phyloP scores from a whole-genome alignment of 176 grass and related monocot genomes.

The Phyllostachys edulis region DNA sequence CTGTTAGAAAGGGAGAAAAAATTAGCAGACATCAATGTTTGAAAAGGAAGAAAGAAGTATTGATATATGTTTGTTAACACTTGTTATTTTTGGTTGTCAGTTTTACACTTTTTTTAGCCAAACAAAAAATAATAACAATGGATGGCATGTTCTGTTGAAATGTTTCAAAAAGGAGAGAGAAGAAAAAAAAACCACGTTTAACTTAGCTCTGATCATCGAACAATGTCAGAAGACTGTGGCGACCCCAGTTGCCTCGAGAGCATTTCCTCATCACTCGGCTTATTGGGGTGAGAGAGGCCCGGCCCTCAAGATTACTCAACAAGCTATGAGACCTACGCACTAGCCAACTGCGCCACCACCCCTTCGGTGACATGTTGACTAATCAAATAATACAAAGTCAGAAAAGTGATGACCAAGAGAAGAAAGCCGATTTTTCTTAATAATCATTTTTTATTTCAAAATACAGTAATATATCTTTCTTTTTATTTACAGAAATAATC shows the following conservation, averaged over 20 bases:
- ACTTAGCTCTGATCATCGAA: slow-evolving; percentile 18
- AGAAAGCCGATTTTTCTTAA: no score
- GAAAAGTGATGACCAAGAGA: no score
- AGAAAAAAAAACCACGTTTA: not conserved
- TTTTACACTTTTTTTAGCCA: not conserved
- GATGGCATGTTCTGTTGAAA: not conserved
- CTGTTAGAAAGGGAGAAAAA: no score
- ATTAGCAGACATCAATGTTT: no score
- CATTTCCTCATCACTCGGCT: slow-evolving; percentile 39
- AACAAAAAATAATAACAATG: not conserved
- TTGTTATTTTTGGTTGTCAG: not conserved
- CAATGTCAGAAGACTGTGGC: slow-evolving; percentile 13
- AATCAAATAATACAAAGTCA: not conserved
- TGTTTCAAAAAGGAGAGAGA: not conserved
- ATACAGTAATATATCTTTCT: no score
- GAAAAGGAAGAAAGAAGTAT: not conserved
- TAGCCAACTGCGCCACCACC: slow-evolving; percentile 81
- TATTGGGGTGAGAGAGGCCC: slow-evolving; percentile 63
- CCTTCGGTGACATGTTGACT: slow-evolving; percentile 36
- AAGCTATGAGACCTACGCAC: slow-evolving; percentile 70
- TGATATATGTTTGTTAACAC: not conserved
- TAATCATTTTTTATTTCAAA: no score
- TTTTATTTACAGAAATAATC: no score
- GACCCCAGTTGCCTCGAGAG: slow-evolving; percentile 38
- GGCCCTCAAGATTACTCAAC: slow-evolving; percentile 62